phyloP scores from a whole-genome alignment of 768 basidiomycete species.

The Dioszegia hungarica region DNA sequence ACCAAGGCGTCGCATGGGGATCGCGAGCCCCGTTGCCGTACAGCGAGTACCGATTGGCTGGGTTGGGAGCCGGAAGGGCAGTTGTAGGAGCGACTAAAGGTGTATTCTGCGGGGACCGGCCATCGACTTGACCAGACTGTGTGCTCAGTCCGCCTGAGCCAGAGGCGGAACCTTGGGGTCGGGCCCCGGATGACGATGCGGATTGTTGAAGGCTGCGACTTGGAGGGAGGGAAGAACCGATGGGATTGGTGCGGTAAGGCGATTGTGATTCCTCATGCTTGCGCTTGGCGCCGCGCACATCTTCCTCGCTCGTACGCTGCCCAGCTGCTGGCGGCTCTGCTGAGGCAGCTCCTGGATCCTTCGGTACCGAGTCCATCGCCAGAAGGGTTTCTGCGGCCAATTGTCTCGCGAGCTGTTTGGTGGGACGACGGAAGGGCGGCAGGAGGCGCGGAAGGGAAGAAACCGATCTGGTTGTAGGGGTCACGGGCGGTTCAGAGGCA shows the following conservation, averaged over 20 bases:
- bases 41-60: slow-evolving; percentile 30
- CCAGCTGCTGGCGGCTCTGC: slow-evolving; percentile 1
- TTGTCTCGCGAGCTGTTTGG: slow-evolving; percentile 44
- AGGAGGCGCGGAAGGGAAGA: too few species aligned
- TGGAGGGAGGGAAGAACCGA: neutral
- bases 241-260: neutral
- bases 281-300: slow-evolving; percentile 37
- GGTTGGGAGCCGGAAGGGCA: neutral
- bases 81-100: too few species aligned
- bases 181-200: too few species aligned
- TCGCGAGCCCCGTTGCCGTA: slow-evolving; percentile 36
- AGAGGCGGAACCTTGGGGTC: too few species aligned
- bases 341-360: neutral
- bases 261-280: slow-evolving; percentile 32
- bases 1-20: slow-evolving; percentile 17
- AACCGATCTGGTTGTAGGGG: too few species aligned
- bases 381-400: slow-evolving; percentile 47
- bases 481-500: slow-evolving; percentile 6
- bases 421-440: slow-evolving; percentile 1
- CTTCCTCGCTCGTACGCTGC: slow-evolving; percentile 17
- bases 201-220: slow-evolving; percentile 3
- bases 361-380: slow-evolving; percentile 35
- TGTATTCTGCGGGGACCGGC: too few species aligned
- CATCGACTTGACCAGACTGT: too few species aligned
- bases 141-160: too few species aligned